phyloP scores from a whole-genome alignment of 306 rosid species.

The Chamaecrista fasciculata region DNA sequence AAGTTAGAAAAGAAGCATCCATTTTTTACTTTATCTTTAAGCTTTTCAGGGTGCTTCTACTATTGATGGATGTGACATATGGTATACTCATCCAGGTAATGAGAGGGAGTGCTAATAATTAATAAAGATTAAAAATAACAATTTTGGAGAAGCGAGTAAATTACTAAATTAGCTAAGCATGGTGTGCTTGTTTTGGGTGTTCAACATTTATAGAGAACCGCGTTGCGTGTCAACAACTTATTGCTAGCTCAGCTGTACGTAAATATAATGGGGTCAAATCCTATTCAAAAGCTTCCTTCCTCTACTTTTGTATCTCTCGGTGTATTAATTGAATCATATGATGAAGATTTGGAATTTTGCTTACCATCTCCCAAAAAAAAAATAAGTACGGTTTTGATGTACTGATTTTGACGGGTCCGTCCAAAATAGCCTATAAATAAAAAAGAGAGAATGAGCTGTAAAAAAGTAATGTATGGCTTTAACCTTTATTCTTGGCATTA shows the following conservation, averaged over 20 bases:
- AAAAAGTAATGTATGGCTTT: slow-evolving; percentile 26
- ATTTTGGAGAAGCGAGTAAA: too few relatives aligned
- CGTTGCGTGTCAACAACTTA: slow-evolving; percentile 15
- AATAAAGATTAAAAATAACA: too few relatives aligned
- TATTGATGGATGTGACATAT: too few relatives aligned
- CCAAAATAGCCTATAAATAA: background rate
- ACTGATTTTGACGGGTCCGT: background rate
- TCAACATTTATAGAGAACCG: background rate
- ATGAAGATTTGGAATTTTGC: slow-evolving; percentile 9
- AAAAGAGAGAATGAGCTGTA: slow-evolving; percentile 29
- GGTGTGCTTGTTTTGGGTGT: background rate
- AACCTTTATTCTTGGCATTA: slow-evolving; percentile 39
- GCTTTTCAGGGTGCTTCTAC: too few relatives aligned
- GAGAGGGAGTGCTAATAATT: too few relatives aligned
- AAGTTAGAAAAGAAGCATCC: background rate
- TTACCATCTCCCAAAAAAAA: background rate
- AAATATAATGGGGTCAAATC: background rate
- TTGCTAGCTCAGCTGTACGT: slow-evolving; percentile 38
- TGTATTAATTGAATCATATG: background rate
- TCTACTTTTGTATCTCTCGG: too few relatives aligned
- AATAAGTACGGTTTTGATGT: background rate
- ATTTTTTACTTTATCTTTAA: background rate
- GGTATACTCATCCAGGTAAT: background rate
- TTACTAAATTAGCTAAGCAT: background rate
- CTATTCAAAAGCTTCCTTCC: background rate